These are phyloP conservation scores for Argentina anserina DNA, from an alignment of 306 rosid genomes.

Conservation along the genomic window DNA sequence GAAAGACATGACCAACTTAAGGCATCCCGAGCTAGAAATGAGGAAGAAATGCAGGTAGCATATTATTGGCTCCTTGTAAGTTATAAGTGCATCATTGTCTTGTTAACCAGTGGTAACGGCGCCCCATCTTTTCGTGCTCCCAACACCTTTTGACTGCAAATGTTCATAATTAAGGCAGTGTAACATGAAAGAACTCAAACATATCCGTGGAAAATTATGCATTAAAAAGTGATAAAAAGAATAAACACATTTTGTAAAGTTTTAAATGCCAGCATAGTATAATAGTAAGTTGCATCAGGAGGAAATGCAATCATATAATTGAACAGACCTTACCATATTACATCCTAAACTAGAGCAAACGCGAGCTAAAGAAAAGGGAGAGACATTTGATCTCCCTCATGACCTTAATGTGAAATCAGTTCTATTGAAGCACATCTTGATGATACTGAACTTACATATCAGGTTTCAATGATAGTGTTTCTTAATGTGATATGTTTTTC, in stretches of 20 bases:
- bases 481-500: no score
- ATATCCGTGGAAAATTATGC: background rate
- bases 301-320: background rate
- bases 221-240: background rate
- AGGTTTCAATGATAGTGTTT: no score
- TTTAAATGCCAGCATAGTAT: background rate
- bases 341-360: background rate
- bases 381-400: background rate
- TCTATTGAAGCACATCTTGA: background rate
- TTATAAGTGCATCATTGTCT: conserved; percentile 78
- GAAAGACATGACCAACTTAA: conserved; percentile 24
- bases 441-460: background rate
- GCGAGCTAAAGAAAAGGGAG: background rate
- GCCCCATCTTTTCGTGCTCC: conserved; percentile 74
- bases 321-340: background rate
- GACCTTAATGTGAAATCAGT: background rate
- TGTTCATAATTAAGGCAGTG: conserved; percentile 6
- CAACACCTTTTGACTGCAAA: conserved; percentile 68
- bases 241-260: no score
- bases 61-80: conserved; percentile 33
- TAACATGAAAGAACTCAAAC: background rate
- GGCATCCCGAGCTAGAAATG: conserved; percentile 36
- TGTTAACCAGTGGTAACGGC: conserved; percentile 69
- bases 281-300: background rate
- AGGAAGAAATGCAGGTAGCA: conserved; percentile 30